A percentile compares a stretch with the other conserved stretches of the same genome.
phyloP scores from a whole-genome alignment of 441 rosid species.

The Macaranga tanarius region DNA sequence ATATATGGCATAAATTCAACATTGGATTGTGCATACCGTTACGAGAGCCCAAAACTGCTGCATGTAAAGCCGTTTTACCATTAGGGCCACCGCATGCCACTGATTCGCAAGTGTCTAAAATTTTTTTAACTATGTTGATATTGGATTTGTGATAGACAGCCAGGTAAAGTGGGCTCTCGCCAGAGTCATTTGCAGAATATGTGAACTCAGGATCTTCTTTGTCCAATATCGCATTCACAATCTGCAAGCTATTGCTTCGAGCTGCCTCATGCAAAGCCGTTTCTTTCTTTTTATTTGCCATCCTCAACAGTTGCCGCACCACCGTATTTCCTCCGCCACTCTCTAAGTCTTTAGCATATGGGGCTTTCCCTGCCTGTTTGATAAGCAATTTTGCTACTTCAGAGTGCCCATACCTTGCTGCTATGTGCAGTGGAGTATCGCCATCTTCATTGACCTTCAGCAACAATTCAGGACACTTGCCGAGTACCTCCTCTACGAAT shows the following conservation, averaged over 20 bases:
- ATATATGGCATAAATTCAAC: too few relatives aligned
- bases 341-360: neutral
- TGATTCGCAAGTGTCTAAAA: neutral
- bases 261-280: conserved; percentile 31
- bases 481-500: conserved; percentile 6
- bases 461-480: conserved; percentile 7
- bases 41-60: conserved; percentile 12
- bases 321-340: neutral
- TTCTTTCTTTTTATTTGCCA: conserved; percentile 4
- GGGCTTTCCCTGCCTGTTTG: neutral
- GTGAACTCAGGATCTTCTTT: conserved; percentile 11
- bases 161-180: conserved; percentile 32
- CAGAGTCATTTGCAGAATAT: conserved; percentile 3
- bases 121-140: neutral
- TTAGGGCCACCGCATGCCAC: conserved; percentile 17
- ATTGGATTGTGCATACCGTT: too few relatives aligned
- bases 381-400: conserved; percentile 10
- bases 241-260: conserved; percentile 3
- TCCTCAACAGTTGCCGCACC: conserved; percentile 15
- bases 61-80: conserved; percentile 33
- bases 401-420: conserved; percentile 25
- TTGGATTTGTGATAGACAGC: conserved; percentile 15
- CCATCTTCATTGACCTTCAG: conserved; percentile 16
- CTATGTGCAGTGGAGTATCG: conserved; percentile 25
- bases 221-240: conserved; percentile 12